Percentiles rank a stretch among this genome's conserved stretches.
These are phyloP conservation scores for Ustanciosporium gigantosporum DNA, from an alignment of 1,284 basidiomycete genomes.

Conservation along the genomic window DNA sequence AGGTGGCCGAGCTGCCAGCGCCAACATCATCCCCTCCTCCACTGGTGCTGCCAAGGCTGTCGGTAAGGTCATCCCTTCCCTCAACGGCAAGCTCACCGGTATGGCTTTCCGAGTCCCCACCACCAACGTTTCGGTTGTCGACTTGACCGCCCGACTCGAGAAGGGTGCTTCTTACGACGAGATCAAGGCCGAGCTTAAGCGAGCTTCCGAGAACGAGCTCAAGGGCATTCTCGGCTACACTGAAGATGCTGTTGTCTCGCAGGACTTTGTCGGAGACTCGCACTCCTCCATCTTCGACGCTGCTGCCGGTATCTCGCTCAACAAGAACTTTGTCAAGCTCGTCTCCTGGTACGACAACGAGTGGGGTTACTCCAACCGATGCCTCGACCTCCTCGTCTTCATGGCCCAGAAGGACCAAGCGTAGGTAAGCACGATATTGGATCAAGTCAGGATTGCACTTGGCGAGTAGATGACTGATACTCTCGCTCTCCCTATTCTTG, in stretches of 20 bases:
- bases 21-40: conserved; percentile 99
- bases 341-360: conserved; percentile 83
- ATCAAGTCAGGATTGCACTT: no score
- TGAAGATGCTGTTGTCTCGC: conserved; percentile 87
- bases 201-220: conserved; percentile 72
- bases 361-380: conserved; percentile 94
- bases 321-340: conserved; percentile 91
- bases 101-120: conserved; percentile 98
- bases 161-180: conserved; percentile 80
- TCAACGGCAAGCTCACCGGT: conserved; percentile 95
- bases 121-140: conserved; percentile 95
- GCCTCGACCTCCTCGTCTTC: conserved; percentile 84
- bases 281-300: conserved; percentile 70
- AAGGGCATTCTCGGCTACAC: conserved; percentile 92
- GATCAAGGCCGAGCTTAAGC: conserved; percentile 76
- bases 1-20: conserved; percentile 92
- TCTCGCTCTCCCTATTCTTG: background rate
- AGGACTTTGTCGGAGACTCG: conserved; percentile 71
- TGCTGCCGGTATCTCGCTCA: conserved; percentile 88
- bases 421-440: conserved; percentile 54
- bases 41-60: conserved; percentile 98
- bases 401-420: conserved; percentile 69
- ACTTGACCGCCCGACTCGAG: conserved; percentile 91
- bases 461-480: no score
- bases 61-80: conserved; percentile 94